Conservation (phyloP, 805 yeast species). For the Ogataea ramenticola region DNA sequence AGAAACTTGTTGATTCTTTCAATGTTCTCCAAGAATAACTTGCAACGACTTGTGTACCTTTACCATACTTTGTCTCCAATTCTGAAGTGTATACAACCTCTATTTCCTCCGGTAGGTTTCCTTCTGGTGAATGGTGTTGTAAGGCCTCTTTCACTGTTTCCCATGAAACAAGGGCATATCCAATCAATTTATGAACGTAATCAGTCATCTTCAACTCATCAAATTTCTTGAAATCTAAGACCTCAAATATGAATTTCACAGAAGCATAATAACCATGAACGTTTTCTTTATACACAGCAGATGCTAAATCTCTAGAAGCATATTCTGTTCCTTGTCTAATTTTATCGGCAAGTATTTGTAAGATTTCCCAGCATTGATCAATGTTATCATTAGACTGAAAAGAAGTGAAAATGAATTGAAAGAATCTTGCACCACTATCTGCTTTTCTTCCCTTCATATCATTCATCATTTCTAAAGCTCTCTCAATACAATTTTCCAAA, state of each 20-base stretch:
- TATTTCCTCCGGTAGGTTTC: conserved; percentile 44
- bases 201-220: neutral
- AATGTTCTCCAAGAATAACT: conserved; percentile 80
- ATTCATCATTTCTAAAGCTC: conserved; percentile 23
- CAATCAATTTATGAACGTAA: conserved; percentile 6
- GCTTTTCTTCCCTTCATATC: conserved; percentile 54
- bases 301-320: conserved; percentile 28
- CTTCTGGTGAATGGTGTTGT: conserved; percentile 67
- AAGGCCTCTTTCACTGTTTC: conserved; percentile 37
- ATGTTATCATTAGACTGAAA: conserved; percentile 17
- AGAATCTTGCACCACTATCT: conserved; percentile 71
- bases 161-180: conserved; percentile 31
- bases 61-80: conserved; percentile 26
- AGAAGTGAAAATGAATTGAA: conserved; percentile 41
- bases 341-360: conserved; percentile 24
- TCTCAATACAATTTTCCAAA: conserved; percentile 11
- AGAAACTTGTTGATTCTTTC: conserved; percentile 60
- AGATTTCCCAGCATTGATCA: conserved; percentile 16
- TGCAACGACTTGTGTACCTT: conserved; percentile 38
- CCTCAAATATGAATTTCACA: conserved; percentile 31
- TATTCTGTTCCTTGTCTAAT: conserved; percentile 27
- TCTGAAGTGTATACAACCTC: conserved; percentile 29
- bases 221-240: conserved; percentile 9
- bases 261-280: conserved; percentile 70
- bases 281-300: conserved; percentile 41